phyloP scores from a whole-genome alignment of 768 basidiomycete genomes.

The Xerocomellus intermedius region DNA sequence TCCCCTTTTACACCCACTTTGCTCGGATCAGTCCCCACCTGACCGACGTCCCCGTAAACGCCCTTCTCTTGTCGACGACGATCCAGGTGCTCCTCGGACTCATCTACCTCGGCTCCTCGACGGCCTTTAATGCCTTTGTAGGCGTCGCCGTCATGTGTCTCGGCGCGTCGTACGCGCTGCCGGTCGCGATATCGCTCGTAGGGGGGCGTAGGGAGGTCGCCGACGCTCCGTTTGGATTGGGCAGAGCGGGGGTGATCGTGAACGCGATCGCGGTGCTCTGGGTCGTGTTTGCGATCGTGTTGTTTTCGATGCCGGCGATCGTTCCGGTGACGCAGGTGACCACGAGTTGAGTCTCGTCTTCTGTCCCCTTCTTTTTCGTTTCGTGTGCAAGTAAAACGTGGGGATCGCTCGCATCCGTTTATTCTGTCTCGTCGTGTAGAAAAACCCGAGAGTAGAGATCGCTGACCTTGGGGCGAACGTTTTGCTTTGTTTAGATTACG shows the following conservation, averaged over 20 bases:
- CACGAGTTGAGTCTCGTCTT: constrained; percentile 39
- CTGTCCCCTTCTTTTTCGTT: too few relatives aligned
- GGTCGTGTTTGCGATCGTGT: constrained; percentile 57
- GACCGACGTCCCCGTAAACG: constrained; percentile 56
- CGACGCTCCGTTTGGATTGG: constrained; percentile 53
- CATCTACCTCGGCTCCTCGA: constrained; percentile 59
- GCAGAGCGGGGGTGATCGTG: constrained; percentile 42
- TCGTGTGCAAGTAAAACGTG: too few relatives aligned
- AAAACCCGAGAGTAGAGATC: too few relatives aligned
- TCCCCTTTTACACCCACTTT: constrained; percentile 53
- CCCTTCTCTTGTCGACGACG: constrained; percentile 54
- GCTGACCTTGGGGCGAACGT: background rate
- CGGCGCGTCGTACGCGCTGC: constrained; percentile 62
- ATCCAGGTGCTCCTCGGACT: constrained; percentile 61
- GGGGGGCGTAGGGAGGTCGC: constrained; percentile 43
- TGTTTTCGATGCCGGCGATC: constrained; percentile 68
- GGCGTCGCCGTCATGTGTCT: constrained; percentile 67
- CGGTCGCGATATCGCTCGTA: constrained; percentile 51
- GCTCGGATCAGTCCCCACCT: constrained; percentile 41
- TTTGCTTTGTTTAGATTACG: constrained; percentile 47
- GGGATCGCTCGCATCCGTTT: too few relatives aligned
- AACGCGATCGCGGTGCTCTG: constrained; percentile 58
- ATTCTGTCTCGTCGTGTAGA: too few relatives aligned
- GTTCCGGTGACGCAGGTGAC: constrained; percentile 51
- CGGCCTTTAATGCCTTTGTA: constrained; percentile 68